phyloP scores from a whole-genome alignment of 352 stramenopile species.

The Globisporangium cederbergense region DNA sequence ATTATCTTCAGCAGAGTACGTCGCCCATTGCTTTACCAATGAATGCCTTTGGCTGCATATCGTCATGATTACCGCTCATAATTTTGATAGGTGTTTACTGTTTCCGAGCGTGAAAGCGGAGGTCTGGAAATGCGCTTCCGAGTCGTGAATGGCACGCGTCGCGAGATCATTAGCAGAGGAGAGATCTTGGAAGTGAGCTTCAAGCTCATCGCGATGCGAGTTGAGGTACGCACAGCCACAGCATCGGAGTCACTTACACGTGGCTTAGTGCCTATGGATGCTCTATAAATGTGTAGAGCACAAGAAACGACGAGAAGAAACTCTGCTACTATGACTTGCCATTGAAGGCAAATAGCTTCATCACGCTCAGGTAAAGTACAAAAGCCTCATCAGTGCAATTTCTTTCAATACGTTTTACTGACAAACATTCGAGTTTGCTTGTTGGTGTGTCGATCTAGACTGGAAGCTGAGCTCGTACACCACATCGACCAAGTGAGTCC shows the following conservation, averaged over 20 bases:
- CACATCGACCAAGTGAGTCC: constrained; percentile 38
- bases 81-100: constrained; percentile 33
- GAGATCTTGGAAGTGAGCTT: constrained; percentile 59
- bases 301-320: constrained; percentile 34
- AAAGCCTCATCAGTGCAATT: too few species aligned
- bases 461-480: constrained; percentile 55
- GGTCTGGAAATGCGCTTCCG: constrained; percentile 53
- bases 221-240: constrained; percentile 32
- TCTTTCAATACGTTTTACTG: too few species aligned
- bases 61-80: too few species aligned
- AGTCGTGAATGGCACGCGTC: constrained; percentile 48
- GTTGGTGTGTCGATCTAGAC: constrained; percentile 15
- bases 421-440: not conserved
- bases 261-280: too few species aligned
- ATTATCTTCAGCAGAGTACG: constrained; percentile 48
- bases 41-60: too few species aligned
- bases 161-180: constrained; percentile 32
- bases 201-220: constrained; percentile 61
- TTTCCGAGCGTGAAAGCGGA: constrained; percentile 24
- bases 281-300: constrained; percentile 20
- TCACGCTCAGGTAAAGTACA: constrained; percentile 35
- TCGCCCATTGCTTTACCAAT: too few species aligned
- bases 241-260: too few species aligned
- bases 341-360: constrained; percentile 40
- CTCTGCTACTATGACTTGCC: constrained; percentile 65